Conservation (phyloP, 345 rosid genomes). For the Arabis hirsuta region DNA sequence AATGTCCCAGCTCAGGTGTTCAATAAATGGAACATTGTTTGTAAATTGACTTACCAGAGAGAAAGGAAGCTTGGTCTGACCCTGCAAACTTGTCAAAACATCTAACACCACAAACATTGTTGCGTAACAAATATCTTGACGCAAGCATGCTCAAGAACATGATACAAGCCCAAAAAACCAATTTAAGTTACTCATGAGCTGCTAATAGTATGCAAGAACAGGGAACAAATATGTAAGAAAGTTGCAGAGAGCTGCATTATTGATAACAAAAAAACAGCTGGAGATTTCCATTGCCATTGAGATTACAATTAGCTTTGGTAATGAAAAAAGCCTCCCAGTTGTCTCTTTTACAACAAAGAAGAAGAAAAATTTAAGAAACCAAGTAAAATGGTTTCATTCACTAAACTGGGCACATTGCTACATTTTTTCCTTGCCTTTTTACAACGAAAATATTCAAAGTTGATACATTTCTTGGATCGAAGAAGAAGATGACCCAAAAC, state of each 20-base stretch:
- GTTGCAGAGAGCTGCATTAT: slow-evolving; percentile 39
- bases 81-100: slow-evolving; percentile 30
- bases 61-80: slow-evolving; percentile 29
- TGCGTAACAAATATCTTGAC: slow-evolving; percentile 4
- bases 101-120: slow-evolving; percentile 19
- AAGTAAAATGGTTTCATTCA: slow-evolving; percentile 37
- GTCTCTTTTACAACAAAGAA: slow-evolving; percentile 38
- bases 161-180: neutral
- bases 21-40: slow-evolving; percentile 2
- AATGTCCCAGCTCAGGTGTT: slow-evolving; percentile 29
- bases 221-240: slow-evolving; percentile 25
- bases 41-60: slow-evolving; percentile 31
- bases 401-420: slow-evolving; percentile 41
- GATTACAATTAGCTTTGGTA: slow-evolving; percentile 46
- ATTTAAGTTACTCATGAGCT: slow-evolving; percentile 17
- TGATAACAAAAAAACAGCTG: slow-evolving; percentile 32
- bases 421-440: slow-evolving; percentile 34
- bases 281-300: slow-evolving; percentile 41
- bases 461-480: slow-evolving; percentile 36
- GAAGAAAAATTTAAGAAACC: slow-evolving; percentile 31
- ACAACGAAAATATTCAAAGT: slow-evolving; percentile 32
- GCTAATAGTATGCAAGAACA: slow-evolving; percentile 20
- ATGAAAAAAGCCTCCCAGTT: slow-evolving; percentile 33
- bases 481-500: slow-evolving; percentile 24
- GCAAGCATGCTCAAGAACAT: slow-evolving; percentile 7